phyloP scores from a whole-genome alignment of 2,329 filamentous ascomycete species.

The Tolypocladium ovalisporum region DNA sequence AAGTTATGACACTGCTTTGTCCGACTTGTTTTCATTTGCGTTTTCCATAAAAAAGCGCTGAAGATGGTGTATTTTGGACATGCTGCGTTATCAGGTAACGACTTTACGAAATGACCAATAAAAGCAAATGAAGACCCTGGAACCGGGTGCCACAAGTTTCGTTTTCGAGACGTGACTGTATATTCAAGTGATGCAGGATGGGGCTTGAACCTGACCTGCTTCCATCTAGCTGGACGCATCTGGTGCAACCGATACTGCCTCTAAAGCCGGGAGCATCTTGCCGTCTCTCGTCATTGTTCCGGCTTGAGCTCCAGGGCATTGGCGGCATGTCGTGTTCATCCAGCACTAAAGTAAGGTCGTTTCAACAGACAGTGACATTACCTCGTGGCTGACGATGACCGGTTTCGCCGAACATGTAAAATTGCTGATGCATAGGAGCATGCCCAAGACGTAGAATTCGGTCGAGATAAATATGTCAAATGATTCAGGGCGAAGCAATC shows the following conservation, averaged over 20 bases:
- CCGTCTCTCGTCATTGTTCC: not conserved
- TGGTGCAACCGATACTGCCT: not conserved
- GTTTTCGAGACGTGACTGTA: not conserved
- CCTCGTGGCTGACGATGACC: not conserved
- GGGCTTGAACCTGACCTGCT: not conserved
- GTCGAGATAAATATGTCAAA: no score
- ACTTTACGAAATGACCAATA: conserved; percentile 28
- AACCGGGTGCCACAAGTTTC: no score
- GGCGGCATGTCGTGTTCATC: not conserved
- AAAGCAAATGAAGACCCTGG: conserved; percentile 17
- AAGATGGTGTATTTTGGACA: conserved; percentile 21
- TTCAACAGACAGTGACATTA: not conserved
- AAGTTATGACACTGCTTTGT: conserved; percentile 21
- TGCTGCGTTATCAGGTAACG: conserved; percentile 27
- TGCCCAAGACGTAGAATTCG: no score
- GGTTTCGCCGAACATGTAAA: not conserved
- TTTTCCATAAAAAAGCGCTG: conserved; percentile 15
- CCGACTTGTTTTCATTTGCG: conserved; percentile 11
- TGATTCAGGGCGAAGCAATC: not conserved
- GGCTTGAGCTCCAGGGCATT: not conserved
- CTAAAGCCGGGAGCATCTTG: not conserved
- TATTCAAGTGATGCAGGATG: not conserved
- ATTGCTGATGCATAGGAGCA: not conserved
- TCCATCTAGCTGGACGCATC: not conserved
- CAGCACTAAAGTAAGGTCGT: no score